Conservation (phyloP, 257 asterid genomes). For the Nemophila menziesii region DNA sequence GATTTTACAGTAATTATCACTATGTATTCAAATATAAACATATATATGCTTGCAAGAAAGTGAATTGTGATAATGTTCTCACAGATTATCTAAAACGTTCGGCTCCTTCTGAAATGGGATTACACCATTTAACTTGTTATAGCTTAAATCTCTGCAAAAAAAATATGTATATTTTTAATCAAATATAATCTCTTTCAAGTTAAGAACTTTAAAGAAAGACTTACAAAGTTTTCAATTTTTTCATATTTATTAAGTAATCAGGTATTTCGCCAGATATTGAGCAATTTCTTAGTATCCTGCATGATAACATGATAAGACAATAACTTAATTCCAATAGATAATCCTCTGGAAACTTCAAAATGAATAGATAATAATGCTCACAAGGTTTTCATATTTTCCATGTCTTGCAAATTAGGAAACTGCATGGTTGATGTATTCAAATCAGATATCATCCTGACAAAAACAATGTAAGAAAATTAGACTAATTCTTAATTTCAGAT, state of each 20-base stretch:
- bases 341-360: not conserved
- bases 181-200: not conserved
- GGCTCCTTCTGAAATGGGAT: constrained; percentile 31
- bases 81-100: constrained; percentile 21
- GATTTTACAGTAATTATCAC: not conserved
- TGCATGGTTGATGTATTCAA: constrained; percentile 31
- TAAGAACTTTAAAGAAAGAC: constrained; percentile 13
- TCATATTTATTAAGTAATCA: constrained; percentile 25
- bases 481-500: not conserved
- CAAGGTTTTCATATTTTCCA: constrained; percentile 22
- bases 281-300: constrained; percentile 77
- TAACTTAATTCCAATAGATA: constrained; percentile 1
- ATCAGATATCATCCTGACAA: constrained; percentile 68
- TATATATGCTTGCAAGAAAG: not conserved
- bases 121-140: constrained; percentile 52
- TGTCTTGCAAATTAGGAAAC: constrained; percentile 46
- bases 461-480: constrained; percentile 1
- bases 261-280: constrained; percentile 65
- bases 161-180: constrained; percentile 7
- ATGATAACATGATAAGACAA: constrained; percentile 14
- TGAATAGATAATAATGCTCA: constrained; percentile 28
- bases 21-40: too few species aligned
- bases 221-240: constrained; percentile 33
- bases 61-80: constrained; percentile 7
- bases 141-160: constrained; percentile 69